Evolutionary conservation across 2,329 filamentous ascomycete genomes (phyloP), one percentile per base, ranked within the genome.

Genomic region (Exophiala sp.): DNA sequence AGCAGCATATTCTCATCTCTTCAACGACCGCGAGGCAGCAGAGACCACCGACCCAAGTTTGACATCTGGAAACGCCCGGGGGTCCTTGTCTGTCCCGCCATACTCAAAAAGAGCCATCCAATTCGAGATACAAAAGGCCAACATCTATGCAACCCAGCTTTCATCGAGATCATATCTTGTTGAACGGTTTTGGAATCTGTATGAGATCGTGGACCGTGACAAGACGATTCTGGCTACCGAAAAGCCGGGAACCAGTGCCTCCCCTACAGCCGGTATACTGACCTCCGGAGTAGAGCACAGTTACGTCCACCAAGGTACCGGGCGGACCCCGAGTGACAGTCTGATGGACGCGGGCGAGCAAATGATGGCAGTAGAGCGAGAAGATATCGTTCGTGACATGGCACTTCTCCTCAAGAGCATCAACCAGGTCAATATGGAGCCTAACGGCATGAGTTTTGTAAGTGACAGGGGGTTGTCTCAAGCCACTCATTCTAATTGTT

Each of bases 41-140:
- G 46, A 57, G 21, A 23, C 34, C n/a, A 23, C 34, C n/a, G 54
- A 58, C 40, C 23, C 42, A 7, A 24, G 16, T 23, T 16, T 37
- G 4, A 46, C 50, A 10, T 43, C 50, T 11, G 47, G 35, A 4
- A 56, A 45, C 42, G 46, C 46, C 35, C 57, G 47, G 35, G 52
- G 14, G 13, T 48, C 55, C 1, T 61, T 63, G 23, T 48, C 52
- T 4, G 23, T 48, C 16, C 48, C 48, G 27, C 48, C 52, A 16
- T 46, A 48, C 19, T 55, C 59, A 3, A 59, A 53, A 27, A 21
- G 53, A 48, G 24, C 52, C 16, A 70, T 89, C 3, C 87, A 93
- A 63, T 88, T 83, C 58, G 89, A 95, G 68, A 93, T 95, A 23
- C 88, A 95, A 65, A 95, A 94, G 65, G 86, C 88, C 5, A 95